Conservation (phyloP, 2,329 filamentous ascomycete species). For the Dothideomycetes sp. region DNA sequence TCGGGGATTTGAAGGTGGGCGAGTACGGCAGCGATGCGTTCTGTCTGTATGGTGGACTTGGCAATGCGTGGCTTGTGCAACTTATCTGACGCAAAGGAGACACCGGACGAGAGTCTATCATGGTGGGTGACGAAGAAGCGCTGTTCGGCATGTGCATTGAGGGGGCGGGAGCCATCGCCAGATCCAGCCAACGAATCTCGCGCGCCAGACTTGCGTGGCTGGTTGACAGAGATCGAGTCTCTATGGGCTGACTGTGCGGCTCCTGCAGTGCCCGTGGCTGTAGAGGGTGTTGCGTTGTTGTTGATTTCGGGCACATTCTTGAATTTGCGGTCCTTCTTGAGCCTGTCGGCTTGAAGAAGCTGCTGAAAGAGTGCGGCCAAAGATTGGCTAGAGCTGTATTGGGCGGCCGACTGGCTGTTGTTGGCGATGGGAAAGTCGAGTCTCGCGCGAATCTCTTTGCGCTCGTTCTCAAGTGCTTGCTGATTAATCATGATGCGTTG, state of each 20-base stretch:
- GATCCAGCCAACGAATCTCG: slow-evolving; percentile 31
- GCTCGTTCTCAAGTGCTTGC: slow-evolving; percentile 76
- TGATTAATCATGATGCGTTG: slow-evolving; percentile 83
- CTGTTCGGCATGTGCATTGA: slow-evolving; percentile 64
- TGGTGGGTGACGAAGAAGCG: slow-evolving; percentile 64
- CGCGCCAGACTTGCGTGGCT: slow-evolving; percentile 19
- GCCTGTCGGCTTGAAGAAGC: slow-evolving; percentile 72
- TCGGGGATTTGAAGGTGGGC: slow-evolving; percentile 60
- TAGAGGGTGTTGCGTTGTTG: slow-evolving; percentile 13
- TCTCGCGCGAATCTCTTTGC: slow-evolving; percentile 73
- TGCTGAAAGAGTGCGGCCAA: slow-evolving; percentile 72
- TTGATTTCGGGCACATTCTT: slow-evolving; percentile 13
- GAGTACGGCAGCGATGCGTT: slow-evolving; percentile 63
- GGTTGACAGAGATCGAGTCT: slow-evolving; percentile 30
- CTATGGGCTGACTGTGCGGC: slow-evolving; percentile 20
- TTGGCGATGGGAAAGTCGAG: slow-evolving; percentile 68
- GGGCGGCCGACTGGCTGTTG: slow-evolving; percentile 48
- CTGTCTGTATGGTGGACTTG: slow-evolving; percentile 64
- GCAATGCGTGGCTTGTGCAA: slow-evolving; percentile 68
- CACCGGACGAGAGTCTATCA: slow-evolving; percentile 74
- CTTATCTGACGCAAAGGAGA: slow-evolving; percentile 79
- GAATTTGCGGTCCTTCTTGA: slow-evolving; percentile 64
- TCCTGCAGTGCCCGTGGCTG: slow-evolving; percentile 12
- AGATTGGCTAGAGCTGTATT: slow-evolving; percentile 70
- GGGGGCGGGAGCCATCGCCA: slow-evolving; percentile 38